Base-by-base conservation (phyloP, 441 rosid species). In the Brassica balearica region DNA sequence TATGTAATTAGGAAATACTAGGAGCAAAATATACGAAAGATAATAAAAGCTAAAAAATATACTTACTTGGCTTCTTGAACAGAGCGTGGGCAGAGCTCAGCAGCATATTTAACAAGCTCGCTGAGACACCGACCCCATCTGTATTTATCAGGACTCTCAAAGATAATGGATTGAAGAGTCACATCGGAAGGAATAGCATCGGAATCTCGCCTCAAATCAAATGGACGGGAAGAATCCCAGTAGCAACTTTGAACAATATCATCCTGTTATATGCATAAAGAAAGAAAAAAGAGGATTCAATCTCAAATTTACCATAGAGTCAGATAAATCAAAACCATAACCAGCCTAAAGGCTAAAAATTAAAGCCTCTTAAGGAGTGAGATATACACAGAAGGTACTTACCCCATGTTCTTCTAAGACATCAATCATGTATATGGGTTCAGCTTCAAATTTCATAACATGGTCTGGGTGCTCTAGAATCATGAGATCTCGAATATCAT, bases 331-430 rank as follows among this genome's bases (percentile, higher is more conserved):
- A 71, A 64, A 74, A 77, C 29, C 74, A 76, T 64, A 65, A 66
- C 51, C 38, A 65, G 65, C 66, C 68, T 10, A 71, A 66, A 71
- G 46, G 78, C 62, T 82, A 12, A 79, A 65, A 78, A 34, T 34
- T 80, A 61, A 20, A 68, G 78, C 63, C 64, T 80, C 64, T 62
- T 48, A 65, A 69, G 22, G 17, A 48, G 38, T 48, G 61, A 73
- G 65, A 72, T 70, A 82, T 67, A 63, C 38, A 60, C 68, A 60
- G 53, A 74, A 69, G 73, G 19, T 69, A 61, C 91, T 81, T 71
- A 92, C 99, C 93, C 98, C 98, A 84, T 96, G 98, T 80, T 96
- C 98, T 87, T 96, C 99, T 69, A 96, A 82, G 82, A 96, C 98
- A 83, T 96, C 98, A 38, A 96, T 92, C 72, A 92, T 89, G 83